phyloP scores from a whole-genome alignment of 768 basidiomycete species.

The Hygrophoropsis aurantiaca region DNA sequence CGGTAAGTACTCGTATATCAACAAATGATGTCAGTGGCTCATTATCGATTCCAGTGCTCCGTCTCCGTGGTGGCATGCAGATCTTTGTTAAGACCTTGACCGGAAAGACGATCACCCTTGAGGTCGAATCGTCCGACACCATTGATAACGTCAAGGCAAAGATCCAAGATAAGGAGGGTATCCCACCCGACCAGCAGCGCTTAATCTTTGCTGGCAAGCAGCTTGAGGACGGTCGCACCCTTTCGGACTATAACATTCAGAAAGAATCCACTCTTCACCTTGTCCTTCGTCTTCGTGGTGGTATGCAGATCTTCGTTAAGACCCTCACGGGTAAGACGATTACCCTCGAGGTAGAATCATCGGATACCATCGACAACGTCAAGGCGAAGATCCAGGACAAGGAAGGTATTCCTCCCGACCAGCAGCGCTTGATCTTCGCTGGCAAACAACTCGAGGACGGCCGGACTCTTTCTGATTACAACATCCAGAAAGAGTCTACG shows the following conservation, averaged over 20 bases:
- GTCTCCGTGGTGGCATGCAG: slow-evolving; percentile 88
- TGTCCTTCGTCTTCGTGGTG: slow-evolving; percentile 83
- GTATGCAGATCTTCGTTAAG: slow-evolving; percentile 92
- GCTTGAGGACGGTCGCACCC: slow-evolving; percentile 85
- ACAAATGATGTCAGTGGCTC: slow-evolving; percentile 3
- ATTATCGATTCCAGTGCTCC: slow-evolving; percentile 49
- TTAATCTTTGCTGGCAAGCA: slow-evolving; percentile 94
- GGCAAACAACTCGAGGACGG: slow-evolving; percentile 96
- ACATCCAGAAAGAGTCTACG: slow-evolving; percentile 81
- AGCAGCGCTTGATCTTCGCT: slow-evolving; percentile 89
- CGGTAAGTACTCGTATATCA: slow-evolving; percentile 13
- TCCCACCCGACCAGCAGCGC: slow-evolving; percentile 86
- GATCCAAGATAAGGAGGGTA: slow-evolving; percentile 93
- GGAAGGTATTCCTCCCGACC: slow-evolving; percentile 79
- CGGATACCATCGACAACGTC: slow-evolving; percentile 91
- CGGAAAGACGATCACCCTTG: slow-evolving; percentile 86
- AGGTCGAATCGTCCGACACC: slow-evolving; percentile 84
- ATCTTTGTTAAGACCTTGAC: slow-evolving; percentile 89
- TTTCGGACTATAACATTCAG: slow-evolving; percentile 91
- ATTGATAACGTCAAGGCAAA: slow-evolving; percentile 89
- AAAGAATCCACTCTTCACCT: slow-evolving; percentile 77
- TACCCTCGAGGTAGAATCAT: slow-evolving; percentile 90
- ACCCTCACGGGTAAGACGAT: slow-evolving; percentile 90
- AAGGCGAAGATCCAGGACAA: slow-evolving; percentile 82
- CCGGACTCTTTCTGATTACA: slow-evolving; percentile 80